Evolutionary conservation across 1,284 basidiomycete species (phyloP).

Genomic region (Microstroma glucosiphilum): DNA sequence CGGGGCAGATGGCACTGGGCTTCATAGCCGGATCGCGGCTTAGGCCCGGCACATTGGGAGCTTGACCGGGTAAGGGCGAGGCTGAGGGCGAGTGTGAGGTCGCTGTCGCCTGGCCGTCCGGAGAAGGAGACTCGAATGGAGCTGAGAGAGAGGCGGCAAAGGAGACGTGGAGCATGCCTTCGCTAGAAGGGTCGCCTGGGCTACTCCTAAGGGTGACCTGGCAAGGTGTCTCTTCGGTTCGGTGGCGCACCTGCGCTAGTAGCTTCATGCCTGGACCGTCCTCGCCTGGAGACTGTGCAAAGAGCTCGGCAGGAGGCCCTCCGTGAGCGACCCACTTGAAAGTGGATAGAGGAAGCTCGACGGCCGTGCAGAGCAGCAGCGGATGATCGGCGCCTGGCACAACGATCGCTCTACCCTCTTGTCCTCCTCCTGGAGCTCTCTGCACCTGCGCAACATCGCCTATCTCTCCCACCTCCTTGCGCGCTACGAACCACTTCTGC

Average conservation of each 20-base stretch:
- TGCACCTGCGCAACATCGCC: slow-evolving; percentile 18
- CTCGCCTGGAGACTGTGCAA: background rate
- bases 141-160: slow-evolving; percentile 11
- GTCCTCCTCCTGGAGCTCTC: background rate
- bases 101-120: slow-evolving; percentile 52
- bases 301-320: slow-evolving; percentile 8
- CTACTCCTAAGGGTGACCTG: slow-evolving; percentile 38
- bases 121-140: slow-evolving; percentile 34
- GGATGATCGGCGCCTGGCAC: slow-evolving; percentile 69
- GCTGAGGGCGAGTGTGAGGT: too few relatives aligned
- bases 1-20: slow-evolving; percentile 67
- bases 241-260: slow-evolving; percentile 68
- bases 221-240: slow-evolving; percentile 61
- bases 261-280: slow-evolving; percentile 52
- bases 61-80: too few relatives aligned
- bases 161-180: background rate
- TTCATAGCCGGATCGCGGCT: slow-evolving; percentile 49
- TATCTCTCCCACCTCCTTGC: slow-evolving; percentile 64
- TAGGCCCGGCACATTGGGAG: too few relatives aligned
- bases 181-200: too few relatives aligned
- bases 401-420: slow-evolving; percentile 53
- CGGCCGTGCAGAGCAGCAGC: slow-evolving; percentile 56
- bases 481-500: slow-evolving; percentile 67
- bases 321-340: slow-evolving; percentile 26
- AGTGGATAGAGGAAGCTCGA: slow-evolving; percentile 13